Percentiles rank a stretch among this genome's conserved stretches.
Conservation (phyloP, 2,329 filamentous ascomycete genomes). For the Pseudogymnoascus sp. region DNA sequence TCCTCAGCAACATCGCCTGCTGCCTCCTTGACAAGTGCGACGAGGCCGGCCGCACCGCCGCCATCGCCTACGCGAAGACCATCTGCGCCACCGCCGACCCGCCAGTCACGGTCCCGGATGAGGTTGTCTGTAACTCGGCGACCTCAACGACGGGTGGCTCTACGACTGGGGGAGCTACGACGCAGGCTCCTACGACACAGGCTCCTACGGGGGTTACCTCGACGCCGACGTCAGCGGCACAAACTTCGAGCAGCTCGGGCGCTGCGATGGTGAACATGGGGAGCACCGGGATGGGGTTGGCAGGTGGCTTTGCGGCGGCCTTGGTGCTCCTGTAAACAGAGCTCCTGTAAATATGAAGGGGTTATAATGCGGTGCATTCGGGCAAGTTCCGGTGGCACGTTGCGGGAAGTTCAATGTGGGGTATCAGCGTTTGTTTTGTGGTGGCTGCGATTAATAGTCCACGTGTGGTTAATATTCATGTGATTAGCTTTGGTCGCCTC, state of each 20-base stretch:
- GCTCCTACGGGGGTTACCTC: not conserved
- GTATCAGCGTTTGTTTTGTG: not conserved
- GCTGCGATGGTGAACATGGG: not conserved
- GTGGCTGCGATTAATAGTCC: not conserved
- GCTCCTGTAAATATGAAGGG: not conserved
- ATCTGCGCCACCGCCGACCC: slow-evolving; percentile 28
- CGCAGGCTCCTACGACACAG: not conserved
- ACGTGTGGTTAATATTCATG: not conserved
- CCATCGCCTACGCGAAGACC: slow-evolving; percentile 27
- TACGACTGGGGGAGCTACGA: not conserved
- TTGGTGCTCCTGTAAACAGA: slow-evolving; percentile 1
- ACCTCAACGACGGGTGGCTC: not conserved
- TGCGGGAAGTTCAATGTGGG: not conserved
- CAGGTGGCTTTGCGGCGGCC: not conserved
- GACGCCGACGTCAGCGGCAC: not conserved
- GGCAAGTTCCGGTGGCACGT: not conserved
- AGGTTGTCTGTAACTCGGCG: slow-evolving; percentile 5
- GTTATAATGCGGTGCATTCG: not conserved
- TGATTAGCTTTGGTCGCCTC: not conserved
- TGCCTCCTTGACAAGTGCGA: slow-evolving; percentile 39
- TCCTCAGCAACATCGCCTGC: slow-evolving; percentile 40
- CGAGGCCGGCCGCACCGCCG: slow-evolving; percentile 30
- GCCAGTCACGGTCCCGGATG: slow-evolving; percentile 20
- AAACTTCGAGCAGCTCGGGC: not conserved
- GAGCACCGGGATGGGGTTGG: not conserved